These are phyloP conservation scores for Phytophthora cryptogea DNA, from an alignment of 352 stramenopile genomes.

Conservation along the genomic window DNA sequence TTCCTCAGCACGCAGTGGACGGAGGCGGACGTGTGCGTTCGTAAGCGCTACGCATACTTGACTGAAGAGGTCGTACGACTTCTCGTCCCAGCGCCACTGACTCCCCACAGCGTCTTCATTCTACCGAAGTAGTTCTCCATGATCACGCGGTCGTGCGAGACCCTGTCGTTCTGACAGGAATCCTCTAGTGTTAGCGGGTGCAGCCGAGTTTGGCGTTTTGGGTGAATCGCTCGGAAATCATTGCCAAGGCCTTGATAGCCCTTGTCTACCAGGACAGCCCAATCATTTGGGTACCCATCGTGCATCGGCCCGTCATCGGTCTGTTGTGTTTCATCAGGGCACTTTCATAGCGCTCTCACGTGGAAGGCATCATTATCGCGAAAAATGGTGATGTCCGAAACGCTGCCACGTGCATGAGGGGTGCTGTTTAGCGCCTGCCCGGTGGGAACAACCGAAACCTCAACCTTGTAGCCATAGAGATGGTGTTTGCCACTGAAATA, in stretches of 20 bases:
- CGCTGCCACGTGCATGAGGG: background rate
- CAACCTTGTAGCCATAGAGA: slow-evolving; percentile 2
- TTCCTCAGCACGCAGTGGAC: slow-evolving; percentile 1
- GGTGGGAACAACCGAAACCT: background rate
- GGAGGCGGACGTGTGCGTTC: slow-evolving; percentile 1
- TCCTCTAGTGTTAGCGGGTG: slow-evolving; percentile 4
- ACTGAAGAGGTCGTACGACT: slow-evolving; percentile 11
- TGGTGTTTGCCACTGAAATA: slow-evolving; percentile 8
- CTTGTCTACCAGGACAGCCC: slow-evolving; percentile 2
- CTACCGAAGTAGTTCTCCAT: slow-evolving; percentile 28
- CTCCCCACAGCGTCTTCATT: slow-evolving; percentile 13
- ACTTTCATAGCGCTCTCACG: background rate
- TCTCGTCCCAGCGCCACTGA: slow-evolving; percentile 21
- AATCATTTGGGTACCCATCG: background rate
- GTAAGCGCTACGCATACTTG: slow-evolving; percentile 1
- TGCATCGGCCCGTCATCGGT: background rate
- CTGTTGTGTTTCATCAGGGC: background rate
- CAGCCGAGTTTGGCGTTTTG: slow-evolving; percentile 2
- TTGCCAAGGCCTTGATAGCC: slow-evolving; percentile 3
- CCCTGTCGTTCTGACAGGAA: slow-evolving; percentile 12
- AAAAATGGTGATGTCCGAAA: slow-evolving; percentile 7
- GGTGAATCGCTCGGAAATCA: slow-evolving; percentile 7
- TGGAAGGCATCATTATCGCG: slow-evolving; percentile 4
- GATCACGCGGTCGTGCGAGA: slow-evolving; percentile 27
- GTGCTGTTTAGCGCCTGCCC: background rate